Conservation (phyloP, 768 basidiomycete genomes). For the Mycena olivaceomarginata region DNA sequence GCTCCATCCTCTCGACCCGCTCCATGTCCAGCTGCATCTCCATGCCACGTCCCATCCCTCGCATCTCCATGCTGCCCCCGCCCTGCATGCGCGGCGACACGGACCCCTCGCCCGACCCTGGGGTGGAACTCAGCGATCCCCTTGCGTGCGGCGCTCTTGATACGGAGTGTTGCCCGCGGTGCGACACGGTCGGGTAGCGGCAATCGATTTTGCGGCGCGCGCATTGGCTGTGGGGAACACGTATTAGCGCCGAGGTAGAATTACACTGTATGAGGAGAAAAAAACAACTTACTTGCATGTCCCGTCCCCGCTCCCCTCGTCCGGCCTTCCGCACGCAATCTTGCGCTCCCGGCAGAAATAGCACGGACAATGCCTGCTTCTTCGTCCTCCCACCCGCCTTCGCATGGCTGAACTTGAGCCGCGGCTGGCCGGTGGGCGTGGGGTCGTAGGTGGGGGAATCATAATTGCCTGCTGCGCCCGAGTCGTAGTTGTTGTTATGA, state of each 20-base stretch:
- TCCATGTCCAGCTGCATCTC: not conserved
- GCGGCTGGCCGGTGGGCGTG: not conserved
- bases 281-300: slow-evolving; percentile 66
- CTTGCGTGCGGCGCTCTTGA: slow-evolving; percentile 50
- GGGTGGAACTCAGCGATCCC: not conserved
- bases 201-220: slow-evolving; percentile 66
- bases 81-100: too few species aligned
- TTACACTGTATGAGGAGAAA: not conserved
- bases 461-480: too few species aligned
- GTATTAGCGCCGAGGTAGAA: not conserved
- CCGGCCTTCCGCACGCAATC: slow-evolving; percentile 68
- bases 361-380: slow-evolving; percentile 63
- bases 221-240: slow-evolving; percentile 61
- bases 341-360: slow-evolving; percentile 70
- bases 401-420: slow-evolving; percentile 41
- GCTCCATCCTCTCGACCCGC: not conserved
- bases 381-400: slow-evolving; percentile 45
- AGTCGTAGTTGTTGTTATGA: too few species aligned
- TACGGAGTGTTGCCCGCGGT: slow-evolving; percentile 63
- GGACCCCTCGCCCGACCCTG: too few species aligned
- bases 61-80: too few species aligned
- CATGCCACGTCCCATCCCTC: not conserved
- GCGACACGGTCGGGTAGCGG: slow-evolving; percentile 70
- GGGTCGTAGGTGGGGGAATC: not conserved
- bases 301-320: slow-evolving; percentile 52